Base-by-base conservation (phyloP, 208 protist genomes). In the Naegleria fowleri region DNA sequence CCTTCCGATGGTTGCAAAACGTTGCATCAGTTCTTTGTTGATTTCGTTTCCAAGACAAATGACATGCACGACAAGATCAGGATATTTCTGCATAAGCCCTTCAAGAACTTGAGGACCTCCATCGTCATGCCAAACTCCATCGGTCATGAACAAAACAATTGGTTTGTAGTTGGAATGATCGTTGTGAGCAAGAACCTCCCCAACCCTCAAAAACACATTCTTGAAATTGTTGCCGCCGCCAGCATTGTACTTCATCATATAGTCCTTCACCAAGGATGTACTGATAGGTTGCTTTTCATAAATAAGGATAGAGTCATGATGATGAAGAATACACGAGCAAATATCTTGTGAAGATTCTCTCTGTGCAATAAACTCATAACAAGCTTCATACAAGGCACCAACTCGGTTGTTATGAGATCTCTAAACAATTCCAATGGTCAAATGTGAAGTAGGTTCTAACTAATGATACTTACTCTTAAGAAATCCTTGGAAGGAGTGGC, bases 141-240 rank as follows among this genome's bases (percentile, higher is more conserved):
- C 83, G 9, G 83, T 51, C 83, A 86, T 86, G 48, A 86, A 86
- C 7, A 86, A 29, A 39, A 86, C 83, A 41, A 86, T 86, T 38
- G 83, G 83, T 38, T 11, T 86, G 83, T 41, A 86, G 11, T 43
- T 38, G 16, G 39, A 9, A 4, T 11, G 6, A 86, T 39, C 48
- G 22, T 13, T 38, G 4, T 19, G 13, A 19, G 5, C 15, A 15
- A 58, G 51, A 58, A 58, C 51, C 15, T 79, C 19, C 33, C 33
- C 67, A 25, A 79, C n/a, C 4, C 19, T 38, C 33, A 36, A 5
- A 5, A 79, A 38, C 9, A 36, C 25, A 36, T 19, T 38, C 16
- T 36, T 9, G 33, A 79, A 79, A 25, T 79, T 36, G 67, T 19
- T 79, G 15, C 67, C 67, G 33, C 67, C 67, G n/a, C 33, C 67